These are phyloP conservation scores for Penicillium egyptiacum DNA, from an alignment of 495 filamentous ascomycete species.

Conservation along the genomic window DNA sequence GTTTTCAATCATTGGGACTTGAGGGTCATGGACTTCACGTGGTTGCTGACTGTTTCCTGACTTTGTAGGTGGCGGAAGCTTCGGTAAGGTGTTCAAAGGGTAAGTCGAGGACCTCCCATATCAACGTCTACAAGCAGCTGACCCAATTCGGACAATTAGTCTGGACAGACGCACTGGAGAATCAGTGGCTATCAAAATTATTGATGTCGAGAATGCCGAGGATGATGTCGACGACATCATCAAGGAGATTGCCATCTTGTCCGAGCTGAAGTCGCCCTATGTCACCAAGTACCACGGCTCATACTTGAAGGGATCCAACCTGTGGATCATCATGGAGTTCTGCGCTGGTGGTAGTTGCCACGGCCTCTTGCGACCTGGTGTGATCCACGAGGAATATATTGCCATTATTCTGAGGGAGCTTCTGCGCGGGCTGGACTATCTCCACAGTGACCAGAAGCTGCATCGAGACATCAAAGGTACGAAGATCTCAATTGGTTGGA, in stretches of 20 bases:
- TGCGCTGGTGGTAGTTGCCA: constrained; percentile 91
- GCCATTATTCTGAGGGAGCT: constrained; percentile 90
- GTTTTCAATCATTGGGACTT: constrained; percentile 2
- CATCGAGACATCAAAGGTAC: constrained; percentile 96
- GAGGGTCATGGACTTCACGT: too few species aligned
- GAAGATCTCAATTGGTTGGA: background rate
- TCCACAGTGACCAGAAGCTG: constrained; percentile 92
- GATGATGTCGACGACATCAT: constrained; percentile 99
- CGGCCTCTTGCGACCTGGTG: constrained; percentile 86
- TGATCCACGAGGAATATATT: constrained; percentile 92
- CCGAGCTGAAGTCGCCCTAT: constrained; percentile 87
- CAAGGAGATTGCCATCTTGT: constrained; percentile 94
- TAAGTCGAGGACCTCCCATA: constrained; percentile 45
- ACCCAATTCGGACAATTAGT: constrained; percentile 38
- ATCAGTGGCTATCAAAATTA: constrained; percentile 91
- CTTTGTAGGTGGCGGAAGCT: constrained; percentile 73
- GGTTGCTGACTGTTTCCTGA: constrained; percentile 7
- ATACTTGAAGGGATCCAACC: constrained; percentile 87
- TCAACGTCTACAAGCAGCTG: background rate
- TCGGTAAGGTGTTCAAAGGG: constrained; percentile 96
- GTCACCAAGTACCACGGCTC: constrained; percentile 97
- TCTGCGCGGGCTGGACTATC: constrained; percentile 84
- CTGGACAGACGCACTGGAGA: constrained; percentile 83
- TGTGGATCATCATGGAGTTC: constrained; percentile 98
- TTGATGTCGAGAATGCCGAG: constrained; percentile 97